These are phyloP conservation scores for Penicillium ochrochloron DNA, from an alignment of 495 filamentous ascomycete species.

Conservation along the genomic window DNA sequence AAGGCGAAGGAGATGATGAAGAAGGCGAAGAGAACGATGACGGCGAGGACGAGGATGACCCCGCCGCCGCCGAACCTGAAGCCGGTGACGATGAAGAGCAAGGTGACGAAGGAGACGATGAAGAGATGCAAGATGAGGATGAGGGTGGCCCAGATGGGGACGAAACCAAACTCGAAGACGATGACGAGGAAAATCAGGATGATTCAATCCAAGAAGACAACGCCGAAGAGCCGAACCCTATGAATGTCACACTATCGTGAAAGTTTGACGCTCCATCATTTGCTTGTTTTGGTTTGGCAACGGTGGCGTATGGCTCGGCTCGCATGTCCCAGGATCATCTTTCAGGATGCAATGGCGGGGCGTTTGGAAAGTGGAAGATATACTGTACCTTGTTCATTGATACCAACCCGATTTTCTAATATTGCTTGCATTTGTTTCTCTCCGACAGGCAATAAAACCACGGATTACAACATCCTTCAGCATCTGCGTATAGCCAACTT, in stretches of 20 bases:
- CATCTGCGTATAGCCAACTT: neutral
- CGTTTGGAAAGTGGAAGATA: neutral
- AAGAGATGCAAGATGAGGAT: conserved; percentile 32
- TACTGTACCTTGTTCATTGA: neutral
- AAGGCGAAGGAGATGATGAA: conserved; percentile 55
- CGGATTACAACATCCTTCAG: neutral
- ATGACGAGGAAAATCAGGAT: conserved; percentile 24
- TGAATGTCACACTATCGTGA: conserved; percentile 26
- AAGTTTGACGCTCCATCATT: neutral
- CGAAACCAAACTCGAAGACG: conserved; percentile 19
- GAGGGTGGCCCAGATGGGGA: conserved; percentile 22
- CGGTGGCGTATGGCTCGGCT: neutral
- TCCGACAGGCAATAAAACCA: neutral
- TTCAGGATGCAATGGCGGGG: neutral
- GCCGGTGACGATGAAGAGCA: conserved; percentile 23
- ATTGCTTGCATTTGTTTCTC: neutral
- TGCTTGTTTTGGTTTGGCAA: neutral
- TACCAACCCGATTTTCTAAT: conserved; percentile 6
- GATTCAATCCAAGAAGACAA: conserved; percentile 15
- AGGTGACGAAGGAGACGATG: conserved; percentile 28
- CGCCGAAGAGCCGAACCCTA: conserved; percentile 21
- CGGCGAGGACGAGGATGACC: conserved; percentile 20
- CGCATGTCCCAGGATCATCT: neutral
- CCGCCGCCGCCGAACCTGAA: conserved; percentile 24
- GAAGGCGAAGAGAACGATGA: conserved; percentile 23